phyloP scores from a whole-genome alignment of 78 protist species.

The Dictyostelium intermedium region DNA sequence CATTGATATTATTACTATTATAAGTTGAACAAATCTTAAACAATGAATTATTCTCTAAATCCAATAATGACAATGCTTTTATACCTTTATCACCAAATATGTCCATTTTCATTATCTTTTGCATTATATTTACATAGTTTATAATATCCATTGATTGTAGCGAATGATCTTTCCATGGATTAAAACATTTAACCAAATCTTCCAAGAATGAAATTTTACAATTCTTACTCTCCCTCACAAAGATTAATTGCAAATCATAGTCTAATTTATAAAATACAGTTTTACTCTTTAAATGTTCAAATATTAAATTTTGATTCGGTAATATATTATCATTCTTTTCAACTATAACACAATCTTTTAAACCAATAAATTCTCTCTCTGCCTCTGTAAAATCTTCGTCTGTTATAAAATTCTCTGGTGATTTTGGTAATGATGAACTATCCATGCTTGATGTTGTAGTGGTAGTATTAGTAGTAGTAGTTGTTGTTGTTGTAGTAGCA shows the following conservation, averaged over 20 bases:
- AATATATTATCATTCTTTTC: neutral
- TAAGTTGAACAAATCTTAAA: neutral
- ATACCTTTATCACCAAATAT: neutral
- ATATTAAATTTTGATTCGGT: neutral
- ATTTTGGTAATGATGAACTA: neutral
- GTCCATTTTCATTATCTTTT: neutral
- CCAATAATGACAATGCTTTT: neutral
- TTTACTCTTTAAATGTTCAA: neutral
- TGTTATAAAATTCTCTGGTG: neutral
- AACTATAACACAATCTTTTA: neutral
- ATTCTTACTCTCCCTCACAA: neutral
- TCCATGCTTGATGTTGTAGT: neutral
- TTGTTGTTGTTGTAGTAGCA: neutral
- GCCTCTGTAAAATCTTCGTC: neutral
- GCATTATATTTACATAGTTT: neutral
- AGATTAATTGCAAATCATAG: neutral
- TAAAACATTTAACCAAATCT: conserved; percentile 5
- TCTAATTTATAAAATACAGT: neutral
- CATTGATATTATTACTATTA: neutral
- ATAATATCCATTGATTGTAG: neutral
- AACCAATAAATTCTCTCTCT: neutral
- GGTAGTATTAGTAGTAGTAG: neutral
- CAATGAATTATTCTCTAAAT: neutral
- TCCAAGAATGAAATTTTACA: neutral
- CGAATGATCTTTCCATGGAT: conserved; percentile 10